Evolutionary conservation across 805 yeast genomes (phyloP).

Genomic region (Spathaspora hagerdaliae): DNA sequence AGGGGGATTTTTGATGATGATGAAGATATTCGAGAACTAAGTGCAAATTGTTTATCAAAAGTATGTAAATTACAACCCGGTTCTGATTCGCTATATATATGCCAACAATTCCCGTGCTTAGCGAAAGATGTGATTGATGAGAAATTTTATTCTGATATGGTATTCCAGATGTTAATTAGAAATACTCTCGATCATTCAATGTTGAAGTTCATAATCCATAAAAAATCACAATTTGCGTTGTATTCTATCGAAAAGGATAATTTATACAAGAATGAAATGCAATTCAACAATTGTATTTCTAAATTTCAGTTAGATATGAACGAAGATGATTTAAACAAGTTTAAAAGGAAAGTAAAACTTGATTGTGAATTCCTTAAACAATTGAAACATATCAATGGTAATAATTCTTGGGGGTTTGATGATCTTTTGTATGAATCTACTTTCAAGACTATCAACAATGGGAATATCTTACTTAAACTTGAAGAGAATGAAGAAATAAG

Average conservation of each 20-base stretch:
- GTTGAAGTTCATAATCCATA: slow-evolving; percentile 7
- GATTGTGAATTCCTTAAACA: slow-evolving; percentile 3
- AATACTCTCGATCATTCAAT: slow-evolving; percentile 3
- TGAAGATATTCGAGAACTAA: slow-evolving; percentile 46
- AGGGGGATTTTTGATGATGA: slow-evolving; percentile 59
- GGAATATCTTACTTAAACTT: not conserved
- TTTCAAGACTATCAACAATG: not conserved
- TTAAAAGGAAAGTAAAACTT: slow-evolving; percentile 1
- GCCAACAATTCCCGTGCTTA: slow-evolving; percentile 3
- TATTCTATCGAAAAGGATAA: slow-evolving; percentile 70
- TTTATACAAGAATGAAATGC: slow-evolving; percentile 50
- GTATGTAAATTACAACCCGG: slow-evolving; percentile 17
- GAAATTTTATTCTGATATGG: not conserved
- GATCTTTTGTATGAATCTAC: not conserved
- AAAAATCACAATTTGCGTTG: slow-evolving; percentile 29
- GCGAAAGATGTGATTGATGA: slow-evolving; percentile 1
- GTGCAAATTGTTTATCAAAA: slow-evolving; percentile 39
- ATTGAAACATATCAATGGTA: not conserved
- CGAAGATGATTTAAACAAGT: not conserved
- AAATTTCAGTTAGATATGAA: not conserved
- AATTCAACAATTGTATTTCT: not conserved
- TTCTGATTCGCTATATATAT: slow-evolving; percentile 1
- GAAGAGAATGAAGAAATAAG: not conserved
- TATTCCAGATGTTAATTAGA: slow-evolving; percentile 1
- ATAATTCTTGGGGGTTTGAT: not conserved